These are phyloP conservation scores for Neoascochyta sp. DNA, from an alignment of 2,329 filamentous ascomycete genomes.

Conservation along the genomic window DNA sequence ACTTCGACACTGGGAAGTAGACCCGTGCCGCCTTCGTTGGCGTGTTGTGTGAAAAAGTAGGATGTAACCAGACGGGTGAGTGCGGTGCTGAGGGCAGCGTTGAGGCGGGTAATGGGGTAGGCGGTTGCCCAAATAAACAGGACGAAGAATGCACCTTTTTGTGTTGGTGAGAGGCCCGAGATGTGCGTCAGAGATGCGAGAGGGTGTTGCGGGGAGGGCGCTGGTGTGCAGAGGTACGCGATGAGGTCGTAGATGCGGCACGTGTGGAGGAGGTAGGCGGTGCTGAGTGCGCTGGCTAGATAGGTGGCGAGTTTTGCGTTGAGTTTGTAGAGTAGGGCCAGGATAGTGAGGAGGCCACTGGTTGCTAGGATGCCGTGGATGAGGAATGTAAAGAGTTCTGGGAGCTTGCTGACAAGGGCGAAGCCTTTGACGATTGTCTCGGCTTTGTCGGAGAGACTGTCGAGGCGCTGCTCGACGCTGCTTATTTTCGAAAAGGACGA, in stretches of 20 bases:
- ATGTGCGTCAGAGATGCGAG: slow-evolving; percentile 1
- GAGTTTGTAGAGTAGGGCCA: slow-evolving; percentile 13
- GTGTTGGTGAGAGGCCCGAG: slow-evolving; percentile 8
- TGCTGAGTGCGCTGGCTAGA: slow-evolving; percentile 14
- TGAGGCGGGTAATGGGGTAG: slow-evolving; percentile 17
- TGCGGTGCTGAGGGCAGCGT: slow-evolving; percentile 7
- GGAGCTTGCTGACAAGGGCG: slow-evolving; percentile 19
- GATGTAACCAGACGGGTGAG: slow-evolving; percentile 8
- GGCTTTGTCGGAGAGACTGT: slow-evolving; percentile 16
- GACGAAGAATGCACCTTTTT: slow-evolving; percentile 12
- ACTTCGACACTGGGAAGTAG: slow-evolving; percentile 19
- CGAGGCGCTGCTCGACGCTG: slow-evolving; percentile 15
- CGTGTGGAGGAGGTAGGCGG: slow-evolving; percentile 13
- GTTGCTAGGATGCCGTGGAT: slow-evolving; percentile 7
- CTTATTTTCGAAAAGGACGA: slow-evolving; percentile 13
- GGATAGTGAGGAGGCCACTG: slow-evolving; percentile 8
- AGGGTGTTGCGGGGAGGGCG: not conserved
- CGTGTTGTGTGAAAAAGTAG: slow-evolving; percentile 14
- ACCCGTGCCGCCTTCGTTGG: slow-evolving; percentile 9
- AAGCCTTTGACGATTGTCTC: slow-evolving; percentile 20
- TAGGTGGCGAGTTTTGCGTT: slow-evolving; percentile 15
- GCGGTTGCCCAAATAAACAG: slow-evolving; percentile 16
- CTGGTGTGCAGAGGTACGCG: slow-evolving; percentile 1
- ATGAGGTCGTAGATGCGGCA: slow-evolving; percentile 15
- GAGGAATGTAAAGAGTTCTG: slow-evolving; percentile 8